Base-by-base conservation (phyloP, 2,329 filamentous ascomycete genomes). In the Spiromastix sp. region DNA sequence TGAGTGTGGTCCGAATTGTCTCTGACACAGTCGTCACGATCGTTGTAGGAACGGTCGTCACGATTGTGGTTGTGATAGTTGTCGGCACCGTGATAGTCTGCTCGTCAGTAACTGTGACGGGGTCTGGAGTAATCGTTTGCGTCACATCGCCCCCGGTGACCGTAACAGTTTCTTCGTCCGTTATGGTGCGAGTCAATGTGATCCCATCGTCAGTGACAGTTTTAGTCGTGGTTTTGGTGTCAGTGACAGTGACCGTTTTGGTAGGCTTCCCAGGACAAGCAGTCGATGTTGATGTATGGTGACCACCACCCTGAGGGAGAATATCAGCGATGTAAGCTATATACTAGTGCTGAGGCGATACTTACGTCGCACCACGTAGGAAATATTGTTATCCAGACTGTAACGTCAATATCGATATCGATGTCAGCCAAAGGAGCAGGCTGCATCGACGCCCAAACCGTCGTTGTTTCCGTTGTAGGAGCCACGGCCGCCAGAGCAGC, bases 141-240 rank as follows among this genome's bases (percentile, higher is more conserved):
- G 44, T 52, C 3, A 46, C 44, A 12, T 44, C 44, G 8, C 34
- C 31, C 12, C 27, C 43, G 2, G 34, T 40, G 13, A 42, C 40
- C 4, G 38, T 38, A 6, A 43, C 40, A 20, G 40, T n/a, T 42
- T 48, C 6, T 41, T 44, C 11, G 42, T 40, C 42, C 4, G 38
- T 37, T 9, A 41, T 42, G 3, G 40, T 36, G 10, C 35, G 30
- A 18, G 38, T 29, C 5, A 30, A 32, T 4, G 30, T 38, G 12
- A 32, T 34, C 10, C 11, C 24, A 11, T 32, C 10, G 9, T 20
- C 17, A 1, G 39, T 45, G 35, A 30, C 13, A n/a, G 34, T 40
- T 13, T 25, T 21, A n/a, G 35, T 42, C 7, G 34, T 40, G 2
- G 45, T 49, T 6, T 38, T 41, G 22, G 45, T 48, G 40, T 44